Evolutionary conservation across 202 grass and related monocot species (phyloP).

Genomic region (Zoysia matrella): DNA sequence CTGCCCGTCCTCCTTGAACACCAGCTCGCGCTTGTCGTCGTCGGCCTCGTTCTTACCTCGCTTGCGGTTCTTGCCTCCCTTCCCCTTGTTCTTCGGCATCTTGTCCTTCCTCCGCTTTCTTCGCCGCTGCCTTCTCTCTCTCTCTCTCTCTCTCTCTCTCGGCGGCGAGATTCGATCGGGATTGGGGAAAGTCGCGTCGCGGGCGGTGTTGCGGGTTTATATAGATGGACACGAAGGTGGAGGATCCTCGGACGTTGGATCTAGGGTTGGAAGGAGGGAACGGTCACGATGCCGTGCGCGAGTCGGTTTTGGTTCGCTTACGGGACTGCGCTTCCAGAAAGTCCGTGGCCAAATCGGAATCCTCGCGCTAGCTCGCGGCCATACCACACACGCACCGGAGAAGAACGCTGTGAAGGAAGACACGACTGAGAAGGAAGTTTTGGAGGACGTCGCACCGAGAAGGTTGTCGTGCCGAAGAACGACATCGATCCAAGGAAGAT

Average conservation of each 20-base stretch:
- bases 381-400: too few species aligned
- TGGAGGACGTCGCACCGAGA: too few species aligned
- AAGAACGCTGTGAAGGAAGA: too few species aligned
- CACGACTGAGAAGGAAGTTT: too few species aligned
- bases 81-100: constrained; percentile 83
- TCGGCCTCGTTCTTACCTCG: constrained; percentile 74
- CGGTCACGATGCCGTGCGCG: neutral
- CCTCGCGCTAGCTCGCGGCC: too few species aligned
- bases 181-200: neutral
- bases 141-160: neutral
- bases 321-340: too few species aligned
- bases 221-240: neutral
- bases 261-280: constrained; percentile 4
- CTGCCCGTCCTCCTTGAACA: constrained; percentile 79
- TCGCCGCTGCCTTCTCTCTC: neutral
- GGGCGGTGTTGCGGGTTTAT: neutral
- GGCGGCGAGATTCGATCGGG: constrained; percentile 13
- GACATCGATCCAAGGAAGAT: too few species aligned
- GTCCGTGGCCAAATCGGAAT: too few species aligned
- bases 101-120: too few species aligned
- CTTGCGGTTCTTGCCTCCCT: constrained; percentile 87
- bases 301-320: neutral
- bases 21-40: constrained; percentile 75
- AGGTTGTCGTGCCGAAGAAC: too few species aligned
- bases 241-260: neutral